A percentile compares a stretch with the other conserved stretches of the same genome.
Evolutionary conservation across 495 filamentous ascomycete species (phyloP).

Genomic region (Penicillium salamii): DNA sequence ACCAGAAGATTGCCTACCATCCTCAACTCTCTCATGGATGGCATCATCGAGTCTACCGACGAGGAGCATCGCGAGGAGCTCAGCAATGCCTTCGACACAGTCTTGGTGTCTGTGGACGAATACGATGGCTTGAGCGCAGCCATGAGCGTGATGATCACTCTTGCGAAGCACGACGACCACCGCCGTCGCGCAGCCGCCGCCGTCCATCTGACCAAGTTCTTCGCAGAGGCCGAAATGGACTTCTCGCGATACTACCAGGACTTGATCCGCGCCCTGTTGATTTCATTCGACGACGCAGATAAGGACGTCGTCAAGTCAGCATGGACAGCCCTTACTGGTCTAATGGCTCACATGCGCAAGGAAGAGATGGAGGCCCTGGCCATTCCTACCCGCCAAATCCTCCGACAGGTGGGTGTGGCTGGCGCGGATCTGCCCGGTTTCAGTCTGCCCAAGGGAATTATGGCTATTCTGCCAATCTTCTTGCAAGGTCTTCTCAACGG

Average conservation of each 20-base stretch:
- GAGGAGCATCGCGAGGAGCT: conserved; percentile 72
- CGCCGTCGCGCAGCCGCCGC: conserved; percentile 73
- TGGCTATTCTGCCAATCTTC: conserved; percentile 94
- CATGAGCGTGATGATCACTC: conserved; percentile 85
- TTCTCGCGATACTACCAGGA: conserved; percentile 94
- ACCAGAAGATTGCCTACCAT: conserved; percentile 84
- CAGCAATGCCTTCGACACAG: conserved; percentile 75
- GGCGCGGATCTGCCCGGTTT: conserved; percentile 87
- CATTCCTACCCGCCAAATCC: conserved; percentile 74
- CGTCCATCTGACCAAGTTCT: conserved; percentile 83
- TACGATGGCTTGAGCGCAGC: conserved; percentile 90
- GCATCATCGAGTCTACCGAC: conserved; percentile 75
- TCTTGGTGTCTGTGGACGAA: conserved; percentile 91
- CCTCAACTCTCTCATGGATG: conserved; percentile 89
- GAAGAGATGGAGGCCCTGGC: conserved; percentile 98
- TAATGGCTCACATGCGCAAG: conserved; percentile 87
- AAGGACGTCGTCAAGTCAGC: conserved; percentile 83
- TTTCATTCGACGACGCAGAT: conserved; percentile 88
- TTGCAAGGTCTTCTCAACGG: conserved; percentile 97
- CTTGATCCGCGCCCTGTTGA: conserved; percentile 80
- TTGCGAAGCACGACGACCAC: conserved; percentile 92
- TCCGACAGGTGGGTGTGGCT: conserved; percentile 83
- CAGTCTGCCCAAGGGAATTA: conserved; percentile 93
- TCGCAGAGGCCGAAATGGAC: conserved; percentile 74
- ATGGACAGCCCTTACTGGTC: conserved; percentile 83